Evolutionary conservation across 305 asterid species (phyloP).

Genomic region (Fraxinus velutina): DNA sequence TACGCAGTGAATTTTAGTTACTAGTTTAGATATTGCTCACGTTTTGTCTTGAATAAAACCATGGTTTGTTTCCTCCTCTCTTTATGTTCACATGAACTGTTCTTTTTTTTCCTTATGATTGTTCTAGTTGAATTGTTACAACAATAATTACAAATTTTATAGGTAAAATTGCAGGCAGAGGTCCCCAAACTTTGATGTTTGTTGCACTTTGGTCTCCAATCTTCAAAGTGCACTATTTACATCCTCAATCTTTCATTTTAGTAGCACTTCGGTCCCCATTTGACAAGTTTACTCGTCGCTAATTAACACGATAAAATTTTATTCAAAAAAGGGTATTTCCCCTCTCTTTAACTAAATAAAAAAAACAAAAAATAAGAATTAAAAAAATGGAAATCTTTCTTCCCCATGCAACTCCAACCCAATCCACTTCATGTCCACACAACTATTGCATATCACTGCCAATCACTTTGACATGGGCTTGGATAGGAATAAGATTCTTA

Average conservation of each 20-base stretch:
- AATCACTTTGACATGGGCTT: not conserved
- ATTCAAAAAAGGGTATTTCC: not conserved
- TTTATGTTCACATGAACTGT: not conserved
- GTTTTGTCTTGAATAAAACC: not conserved
- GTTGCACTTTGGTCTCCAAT: not conserved
- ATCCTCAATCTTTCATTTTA: not conserved
- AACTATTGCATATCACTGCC: not conserved
- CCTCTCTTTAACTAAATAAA: not conserved
- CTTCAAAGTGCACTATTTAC: not conserved
- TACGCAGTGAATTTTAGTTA: not conserved
- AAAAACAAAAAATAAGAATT: not conserved
- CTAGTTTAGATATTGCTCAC: not conserved
- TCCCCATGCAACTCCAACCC: not conserved
- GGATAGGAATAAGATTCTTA: not conserved
- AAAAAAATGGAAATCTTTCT: not conserved
- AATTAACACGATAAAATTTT: not conserved
- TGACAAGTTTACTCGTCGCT: not conserved
- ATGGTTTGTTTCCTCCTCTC: not conserved
- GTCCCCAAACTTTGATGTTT: not conserved
- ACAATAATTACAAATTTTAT: not conserved
- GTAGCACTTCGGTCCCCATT: not conserved
- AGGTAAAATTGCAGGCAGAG: not conserved
- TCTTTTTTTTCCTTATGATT: not conserved
- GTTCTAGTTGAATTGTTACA: not conserved
- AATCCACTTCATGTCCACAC: not conserved